phyloP scores from a whole-genome alignment of 2,329 filamentous ascomycete genomes.

The Alternaria ventricosa region DNA sequence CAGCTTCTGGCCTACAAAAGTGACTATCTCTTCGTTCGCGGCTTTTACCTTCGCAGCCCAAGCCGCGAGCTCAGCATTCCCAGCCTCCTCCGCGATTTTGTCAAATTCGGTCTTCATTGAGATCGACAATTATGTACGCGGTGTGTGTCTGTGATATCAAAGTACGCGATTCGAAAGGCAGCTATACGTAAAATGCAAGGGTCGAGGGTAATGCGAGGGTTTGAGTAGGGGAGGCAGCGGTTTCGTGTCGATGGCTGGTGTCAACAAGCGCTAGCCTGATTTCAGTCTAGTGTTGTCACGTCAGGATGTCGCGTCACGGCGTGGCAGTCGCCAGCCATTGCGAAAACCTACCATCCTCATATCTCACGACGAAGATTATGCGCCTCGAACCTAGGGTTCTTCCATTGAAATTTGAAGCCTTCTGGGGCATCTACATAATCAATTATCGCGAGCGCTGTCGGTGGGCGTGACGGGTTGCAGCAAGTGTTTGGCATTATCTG shows the following conservation, averaged over 20 bases:
- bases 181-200: not conserved
- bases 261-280: not conserved
- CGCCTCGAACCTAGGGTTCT: accelerated
- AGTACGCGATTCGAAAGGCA: not conserved
- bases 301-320: not conserved
- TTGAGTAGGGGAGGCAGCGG: not conserved
- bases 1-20: not conserved
- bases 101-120: not conserved
- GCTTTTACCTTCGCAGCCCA: not conserved
- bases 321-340: not conserved
- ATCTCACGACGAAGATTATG: not conserved
- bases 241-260: not conserved
- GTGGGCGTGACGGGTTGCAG: not conserved
- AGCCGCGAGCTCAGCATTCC: not conserved
- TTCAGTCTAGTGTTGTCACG: not conserved
- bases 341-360: not conserved
- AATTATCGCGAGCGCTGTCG: not conserved
- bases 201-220: not conserved
- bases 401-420: accelerated
- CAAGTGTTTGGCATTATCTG: not conserved
- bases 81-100: not conserved
- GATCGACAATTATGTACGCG: not conserved
- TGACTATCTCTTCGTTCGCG: not conserved
- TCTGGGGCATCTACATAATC: too few relatives aligned
- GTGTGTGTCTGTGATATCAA: not conserved